A percentile compares a stretch with the other conserved stretches of the same genome.
Conservation (phyloP, 2,329 filamentous ascomycete genomes). For the Colletotrichum cordylinicola region DNA sequence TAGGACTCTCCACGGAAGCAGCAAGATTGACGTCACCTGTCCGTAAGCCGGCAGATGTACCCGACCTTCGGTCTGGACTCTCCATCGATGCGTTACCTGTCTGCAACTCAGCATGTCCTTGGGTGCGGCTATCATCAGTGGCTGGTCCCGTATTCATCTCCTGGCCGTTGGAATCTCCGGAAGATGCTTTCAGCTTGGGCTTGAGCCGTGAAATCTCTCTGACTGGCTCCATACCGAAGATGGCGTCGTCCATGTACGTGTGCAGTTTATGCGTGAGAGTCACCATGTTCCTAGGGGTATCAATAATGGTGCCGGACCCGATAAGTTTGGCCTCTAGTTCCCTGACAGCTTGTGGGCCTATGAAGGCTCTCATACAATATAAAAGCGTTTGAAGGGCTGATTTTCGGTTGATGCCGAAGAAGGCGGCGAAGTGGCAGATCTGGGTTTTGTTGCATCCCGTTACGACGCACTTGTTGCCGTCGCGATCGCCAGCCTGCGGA, state of each 20-base stretch:
- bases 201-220: rapidly evolving
- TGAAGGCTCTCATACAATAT: rapidly evolving
- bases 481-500: not conserved
- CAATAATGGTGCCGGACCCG: not conserved
- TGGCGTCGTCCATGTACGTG: not conserved
- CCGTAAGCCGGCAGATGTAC: no score
- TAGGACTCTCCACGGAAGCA: not conserved
- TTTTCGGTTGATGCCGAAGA: not conserved
- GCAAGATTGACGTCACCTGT: not conserved
- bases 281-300: not conserved
- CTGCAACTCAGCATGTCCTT: not conserved
- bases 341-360: not conserved
- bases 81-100: not conserved
- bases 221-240: not conserved
- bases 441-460: not conserved
- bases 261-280: not conserved
- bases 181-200: not conserved
- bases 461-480: not conserved
- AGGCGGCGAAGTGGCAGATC: not conserved
- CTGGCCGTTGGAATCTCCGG: not conserved
- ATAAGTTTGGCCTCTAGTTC: not conserved
- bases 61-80: no score
- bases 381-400: not conserved
- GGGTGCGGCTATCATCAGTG: not conserved
- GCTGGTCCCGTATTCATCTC: not conserved